phyloP scores from a whole-genome alignment of 352 stramenopile species.

The Phytophthora sp. region DNA sequence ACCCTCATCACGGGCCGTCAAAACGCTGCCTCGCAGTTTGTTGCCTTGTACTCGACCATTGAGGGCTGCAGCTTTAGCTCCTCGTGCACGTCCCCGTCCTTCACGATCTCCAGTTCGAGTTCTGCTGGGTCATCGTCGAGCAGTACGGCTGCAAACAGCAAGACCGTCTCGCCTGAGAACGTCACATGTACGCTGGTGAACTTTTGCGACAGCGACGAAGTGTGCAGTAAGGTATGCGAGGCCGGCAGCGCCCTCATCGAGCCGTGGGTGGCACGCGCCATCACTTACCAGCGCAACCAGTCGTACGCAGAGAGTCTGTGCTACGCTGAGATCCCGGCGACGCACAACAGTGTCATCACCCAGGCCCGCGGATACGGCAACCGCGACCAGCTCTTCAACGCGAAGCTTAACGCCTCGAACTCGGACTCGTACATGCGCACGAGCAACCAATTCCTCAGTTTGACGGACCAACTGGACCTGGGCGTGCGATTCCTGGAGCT shows the following conservation, averaged over 20 bases:
- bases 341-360: conserved; percentile 81
- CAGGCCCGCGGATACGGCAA: conserved; percentile 66
- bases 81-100: conserved; percentile 47
- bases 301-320: conserved; percentile 72
- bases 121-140: conserved; percentile 25
- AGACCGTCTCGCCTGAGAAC: conserved; percentile 43
- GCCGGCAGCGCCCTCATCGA: conserved; percentile 56
- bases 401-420: conserved; percentile 51
- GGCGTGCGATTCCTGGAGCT: conserved; percentile 76
- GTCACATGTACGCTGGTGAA: conserved; percentile 56
- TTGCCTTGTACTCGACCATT: conserved; percentile 44
- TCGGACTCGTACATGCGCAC: conserved; percentile 58
- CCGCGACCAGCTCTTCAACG: conserved; percentile 73
- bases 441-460: conserved; percentile 72
- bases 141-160: conserved; percentile 19
- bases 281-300: conserved; percentile 72
- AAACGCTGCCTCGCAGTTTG: conserved; percentile 38
- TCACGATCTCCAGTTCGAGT: conserved; percentile 35
- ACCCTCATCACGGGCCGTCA: conserved; percentile 56
- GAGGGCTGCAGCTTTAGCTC: conserved; percentile 46
- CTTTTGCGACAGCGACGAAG: conserved; percentile 61
- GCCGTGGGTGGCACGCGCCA: conserved; percentile 64
- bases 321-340: conserved; percentile 63
- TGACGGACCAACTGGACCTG: conserved; percentile 78
- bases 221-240: conserved; percentile 67